Conservation (phyloP, 2,329 filamentous ascomycete species). For the Fusarium phyllophilum region DNA sequence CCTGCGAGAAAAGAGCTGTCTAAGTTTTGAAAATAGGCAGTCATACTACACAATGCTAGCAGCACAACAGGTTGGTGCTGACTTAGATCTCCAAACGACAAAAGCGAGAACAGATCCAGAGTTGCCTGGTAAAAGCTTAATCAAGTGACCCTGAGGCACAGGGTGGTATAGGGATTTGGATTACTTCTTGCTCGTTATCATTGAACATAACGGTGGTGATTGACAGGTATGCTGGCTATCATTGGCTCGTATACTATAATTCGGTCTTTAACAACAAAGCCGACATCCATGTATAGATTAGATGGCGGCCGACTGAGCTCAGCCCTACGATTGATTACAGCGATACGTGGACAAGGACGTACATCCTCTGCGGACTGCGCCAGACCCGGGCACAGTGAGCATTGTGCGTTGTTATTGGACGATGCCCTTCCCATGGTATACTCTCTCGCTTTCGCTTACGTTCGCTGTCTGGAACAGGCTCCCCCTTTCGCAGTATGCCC, state of each 20-base stretch:
- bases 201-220: constrained; percentile 16
- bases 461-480: constrained; percentile 1
- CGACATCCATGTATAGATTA: constrained; percentile 8
- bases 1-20: constrained; percentile 1
- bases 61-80: background rate
- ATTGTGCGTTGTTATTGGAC: constrained; percentile 17
- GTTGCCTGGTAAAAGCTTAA: constrained; percentile 1
- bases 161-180: constrained; percentile 3
- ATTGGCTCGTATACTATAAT: constrained; percentile 30
- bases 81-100: constrained; percentile 1
- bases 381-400: background rate
- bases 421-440: background rate
- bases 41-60: constrained; percentile 5
- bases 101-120: constrained; percentile 5
- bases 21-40: constrained; percentile 15
- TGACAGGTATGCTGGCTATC: background rate
- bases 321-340: constrained; percentile 32
- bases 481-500: constrained; percentile 9
- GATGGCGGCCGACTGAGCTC: constrained; percentile 34
- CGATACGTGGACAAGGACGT: constrained; percentile 23
- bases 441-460: constrained; percentile 17
- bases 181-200: constrained; percentile 25
- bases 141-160: background rate
- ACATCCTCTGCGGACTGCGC: constrained; percentile 10
- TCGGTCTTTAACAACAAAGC: constrained; percentile 18